These are phyloP conservation scores for Pseudoneurospora amorphoporcata DNA, from an alignment of 495 filamentous ascomycete genomes.

Conservation along the genomic window DNA sequence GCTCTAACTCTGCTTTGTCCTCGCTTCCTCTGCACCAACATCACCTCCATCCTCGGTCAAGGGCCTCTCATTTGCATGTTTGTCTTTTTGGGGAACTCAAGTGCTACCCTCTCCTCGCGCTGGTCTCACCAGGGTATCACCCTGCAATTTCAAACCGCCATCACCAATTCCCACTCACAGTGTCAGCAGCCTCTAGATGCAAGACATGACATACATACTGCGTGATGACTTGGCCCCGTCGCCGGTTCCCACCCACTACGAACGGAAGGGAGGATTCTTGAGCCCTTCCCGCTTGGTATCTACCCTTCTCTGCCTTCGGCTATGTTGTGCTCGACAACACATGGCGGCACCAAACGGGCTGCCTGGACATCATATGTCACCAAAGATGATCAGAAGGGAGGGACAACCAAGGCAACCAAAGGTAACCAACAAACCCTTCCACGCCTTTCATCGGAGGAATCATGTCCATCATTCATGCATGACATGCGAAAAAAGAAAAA, in stretches of 20 bases:
- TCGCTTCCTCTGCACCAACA: not conserved
- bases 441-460: not conserved
- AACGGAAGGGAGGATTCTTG: not conserved
- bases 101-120: not conserved
- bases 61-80: not conserved
- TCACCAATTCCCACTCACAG: not conserved
- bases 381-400: not conserved
- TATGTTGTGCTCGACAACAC: not conserved
- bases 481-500: not conserved
- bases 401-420: not conserved
- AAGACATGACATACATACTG: not conserved
- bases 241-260: not conserved
- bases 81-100: not conserved
- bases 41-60: not conserved
- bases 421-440: not conserved
- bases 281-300: not conserved
- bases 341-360: not conserved
- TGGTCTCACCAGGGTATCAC: not conserved
- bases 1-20: not conserved
- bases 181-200: not conserved
- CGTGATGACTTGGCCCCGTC: not conserved
- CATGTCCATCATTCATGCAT: not conserved
- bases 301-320: not conserved
- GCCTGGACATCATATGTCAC: not conserved
- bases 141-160: not conserved